These are phyloP conservation scores for Solanum virginianum DNA, from an alignment of 257 asterid species.

Conservation along the genomic window DNA sequence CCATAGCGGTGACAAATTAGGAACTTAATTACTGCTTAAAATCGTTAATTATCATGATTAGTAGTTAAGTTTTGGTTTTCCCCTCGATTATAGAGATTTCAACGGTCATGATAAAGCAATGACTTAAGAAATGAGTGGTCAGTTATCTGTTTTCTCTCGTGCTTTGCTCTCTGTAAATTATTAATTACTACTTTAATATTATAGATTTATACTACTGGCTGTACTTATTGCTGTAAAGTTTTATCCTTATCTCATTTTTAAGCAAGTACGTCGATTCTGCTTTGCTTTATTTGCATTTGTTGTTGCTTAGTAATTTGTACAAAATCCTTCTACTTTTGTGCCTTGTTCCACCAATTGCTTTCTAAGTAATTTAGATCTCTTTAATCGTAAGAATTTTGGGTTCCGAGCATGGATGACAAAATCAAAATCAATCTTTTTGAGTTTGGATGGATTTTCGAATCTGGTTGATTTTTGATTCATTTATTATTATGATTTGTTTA, in stretches of 20 bases:
- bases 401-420: too few relatives aligned
- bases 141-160: conserved; percentile 15
- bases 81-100: conserved; percentile 18
- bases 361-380: not conserved
- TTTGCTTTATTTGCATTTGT: not conserved
- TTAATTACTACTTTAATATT: not conserved
- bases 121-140: conserved; percentile 34
- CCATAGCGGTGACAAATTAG: not conserved
- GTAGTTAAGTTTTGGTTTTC: not conserved
- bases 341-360: not conserved
- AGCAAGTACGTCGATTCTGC: not conserved
- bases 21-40: not conserved
- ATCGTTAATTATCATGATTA: not conserved
- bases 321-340: not conserved
- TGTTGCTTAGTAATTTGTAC: not conserved
- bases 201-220: not conserved
- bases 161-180: conserved; percentile 7
- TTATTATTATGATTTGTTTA: too few relatives aligned
- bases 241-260: not conserved
- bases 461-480: too few relatives aligned
- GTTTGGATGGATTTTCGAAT: too few relatives aligned
- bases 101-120: conserved; percentile 1
- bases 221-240: not conserved
- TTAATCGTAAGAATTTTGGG: not conserved
- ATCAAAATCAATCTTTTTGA: too few relatives aligned